A percentile compares a stretch with the other conserved stretches of the same genome.
Evolutionary conservation across 1,284 basidiomycete species (phyloP).

Genomic region (Schizophyllum commune): DNA sequence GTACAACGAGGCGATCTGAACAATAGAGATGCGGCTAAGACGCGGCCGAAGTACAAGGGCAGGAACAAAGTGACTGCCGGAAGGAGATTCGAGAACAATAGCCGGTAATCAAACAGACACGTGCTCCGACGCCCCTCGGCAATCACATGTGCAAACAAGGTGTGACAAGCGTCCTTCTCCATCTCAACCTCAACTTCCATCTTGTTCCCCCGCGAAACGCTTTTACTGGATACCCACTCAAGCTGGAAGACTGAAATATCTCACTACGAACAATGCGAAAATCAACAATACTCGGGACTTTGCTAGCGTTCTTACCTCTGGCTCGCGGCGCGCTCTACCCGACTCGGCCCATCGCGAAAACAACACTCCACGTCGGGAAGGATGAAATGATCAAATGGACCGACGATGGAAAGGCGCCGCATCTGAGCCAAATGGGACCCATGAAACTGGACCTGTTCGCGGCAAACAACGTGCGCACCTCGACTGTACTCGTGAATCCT

Average conservation of each 20-base stretch:
- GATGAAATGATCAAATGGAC: conserved; percentile 14
- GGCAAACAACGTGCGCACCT: conserved; percentile 10
- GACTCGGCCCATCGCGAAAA: conserved; percentile 15
- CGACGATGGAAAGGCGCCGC: conserved; percentile 13
- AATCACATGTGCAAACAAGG: not conserved
- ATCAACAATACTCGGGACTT: not conserved
- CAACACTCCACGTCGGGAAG: conserved; percentile 13
- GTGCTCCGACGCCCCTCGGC: no score
- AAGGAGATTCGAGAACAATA: no score
- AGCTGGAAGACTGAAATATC: not conserved
- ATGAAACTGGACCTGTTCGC: conserved; percentile 16
- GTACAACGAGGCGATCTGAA: no score
- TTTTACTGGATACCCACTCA: not conserved
- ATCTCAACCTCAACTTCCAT: not conserved
- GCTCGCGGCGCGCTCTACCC: conserved; percentile 16
- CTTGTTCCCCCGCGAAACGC: not conserved
- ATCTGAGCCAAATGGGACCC: conserved; percentile 11
- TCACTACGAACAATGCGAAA: not conserved
- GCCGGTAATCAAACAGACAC: no score
- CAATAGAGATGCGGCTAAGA: no score
- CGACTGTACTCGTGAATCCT: not conserved
- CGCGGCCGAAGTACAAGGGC: no score
- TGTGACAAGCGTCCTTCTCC: not conserved
- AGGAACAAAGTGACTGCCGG: no score
- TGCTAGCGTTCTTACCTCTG: not conserved